Base-by-base conservation (phyloP, 257 asterid species). In the Nicotiana paniculata region DNA sequence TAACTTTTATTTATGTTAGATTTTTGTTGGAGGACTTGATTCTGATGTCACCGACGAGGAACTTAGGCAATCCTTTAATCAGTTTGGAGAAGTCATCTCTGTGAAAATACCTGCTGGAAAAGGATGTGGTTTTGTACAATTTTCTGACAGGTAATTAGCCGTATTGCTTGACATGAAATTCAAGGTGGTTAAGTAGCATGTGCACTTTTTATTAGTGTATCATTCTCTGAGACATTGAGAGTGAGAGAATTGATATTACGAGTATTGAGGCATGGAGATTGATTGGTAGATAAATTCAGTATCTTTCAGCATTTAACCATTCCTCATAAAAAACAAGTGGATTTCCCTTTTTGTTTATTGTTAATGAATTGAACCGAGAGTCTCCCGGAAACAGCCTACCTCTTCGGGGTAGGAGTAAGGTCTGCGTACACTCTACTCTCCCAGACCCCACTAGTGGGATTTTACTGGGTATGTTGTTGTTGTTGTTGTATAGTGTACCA, bases 81-180 rank as follows among this genome's bases (percentile, higher is more conserved):
- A 95, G 70, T 94, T 89, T 85, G 99, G 99, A 37, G 99, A 96
- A 82, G 94, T 94, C 77, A 83, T 91, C 81, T 93, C 98, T 54
- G 98, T 96, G 77, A 96, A 96, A 86, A 93, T 96, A 79, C 98
- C 99, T 37, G 89, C 89, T 75, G 98, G 98, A 84, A 96, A 94
- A 88, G 99, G 99, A 59, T 96, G 99, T 59, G 99, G 99, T 77
- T 96, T 96, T 84, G 98, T 96, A 58, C 99, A 96, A 86, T 91
- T 91, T 80, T 90, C 86, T 18, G 89, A 85, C 87, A 89, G 99
- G 99, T 95, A 90, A 68, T 55, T 81, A 61, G 37, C 53, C n/a
- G 11, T 43, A 24, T 80, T 53, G 63, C 26, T 83, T 51, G 59
- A 37, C 66, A 30, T 28, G 15, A 51, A 15, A 26, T 51, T 13